Conservation (phyloP, 139 green algal species). For the Dunaliella primolecta region DNA sequence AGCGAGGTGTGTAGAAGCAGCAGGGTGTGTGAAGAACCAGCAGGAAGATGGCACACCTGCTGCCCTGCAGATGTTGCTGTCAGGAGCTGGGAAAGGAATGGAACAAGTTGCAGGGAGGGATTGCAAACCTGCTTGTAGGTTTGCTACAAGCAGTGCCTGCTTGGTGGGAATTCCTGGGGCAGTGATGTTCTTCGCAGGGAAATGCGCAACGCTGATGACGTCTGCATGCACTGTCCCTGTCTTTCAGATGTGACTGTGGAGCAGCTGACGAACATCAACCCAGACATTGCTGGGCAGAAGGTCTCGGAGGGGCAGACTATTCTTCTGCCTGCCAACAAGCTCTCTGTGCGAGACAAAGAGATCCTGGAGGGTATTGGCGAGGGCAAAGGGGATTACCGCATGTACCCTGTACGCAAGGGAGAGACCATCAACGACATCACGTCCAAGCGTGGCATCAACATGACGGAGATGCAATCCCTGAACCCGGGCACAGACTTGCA, state of each 20-base stretch:
- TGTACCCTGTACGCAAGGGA: conserved; percentile 76
- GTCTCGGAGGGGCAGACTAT: conserved; percentile 73
- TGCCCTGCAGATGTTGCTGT: too few relatives aligned
- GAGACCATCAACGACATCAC: conserved; percentile 76
- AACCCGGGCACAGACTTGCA: conserved; percentile 75
- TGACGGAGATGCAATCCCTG: conserved; percentile 63
- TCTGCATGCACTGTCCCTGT: too few relatives aligned
- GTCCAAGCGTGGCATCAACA: conserved; percentile 64
- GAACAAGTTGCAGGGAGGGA: too few relatives aligned
- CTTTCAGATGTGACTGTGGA: conserved; percentile 57
- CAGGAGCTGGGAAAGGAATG: too few relatives aligned
- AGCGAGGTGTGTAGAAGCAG: conserved; percentile 58
- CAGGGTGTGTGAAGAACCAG: background rate
- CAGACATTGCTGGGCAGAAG: conserved; percentile 33
- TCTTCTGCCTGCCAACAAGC: conserved; percentile 70
- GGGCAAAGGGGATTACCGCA: conserved; percentile 39
- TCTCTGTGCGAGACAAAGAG: conserved; percentile 75
- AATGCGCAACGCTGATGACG: too few relatives aligned
- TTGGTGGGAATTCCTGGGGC: too few relatives aligned
- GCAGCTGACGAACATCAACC: conserved; percentile 64
- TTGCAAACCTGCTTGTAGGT: too few relatives aligned
- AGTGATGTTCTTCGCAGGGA: too few relatives aligned
- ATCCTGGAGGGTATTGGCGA: conserved; percentile 79
- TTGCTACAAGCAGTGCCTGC: too few relatives aligned
- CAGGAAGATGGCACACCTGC: too few relatives aligned